Evolutionary conservation across 2,329 filamentous ascomycete species (phyloP), one percentile per base, ranked within the genome.

Genomic region (Colletotrichum siamense): DNA sequence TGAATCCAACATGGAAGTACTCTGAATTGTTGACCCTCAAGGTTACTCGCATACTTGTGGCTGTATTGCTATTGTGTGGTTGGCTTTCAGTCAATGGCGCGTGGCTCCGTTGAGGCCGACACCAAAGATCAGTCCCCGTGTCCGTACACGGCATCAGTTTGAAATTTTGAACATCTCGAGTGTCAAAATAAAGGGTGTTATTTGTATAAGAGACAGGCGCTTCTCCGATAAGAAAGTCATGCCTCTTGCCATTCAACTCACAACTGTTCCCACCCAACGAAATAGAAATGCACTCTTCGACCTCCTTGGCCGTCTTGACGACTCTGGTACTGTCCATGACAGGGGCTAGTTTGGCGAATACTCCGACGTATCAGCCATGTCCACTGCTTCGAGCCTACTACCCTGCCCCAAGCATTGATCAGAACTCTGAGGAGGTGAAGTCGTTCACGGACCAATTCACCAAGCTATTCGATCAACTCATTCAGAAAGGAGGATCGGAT

Each of bases 351-450:
- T 6, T 71, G 4, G 67, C 67, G 15, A 22, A 62, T 9, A 39
- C 28, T 49, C 24, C 72, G 8, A 36, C 32, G 24, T 80, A 78
- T 62, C 76, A 79, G 26, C 74, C 79, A 30, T 81, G 79, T 15
- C 77, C 79, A 4, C 59, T 81, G 0, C 57, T 81, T 4, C 62
- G 73, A 59, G 68, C 73, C 7, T 80, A 80, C 67, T 79, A 79
- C 26, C 78, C 77, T 7, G 26, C 76, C 4, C 79, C 78, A 2
- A 73, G 61, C 10, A 71, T 79, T 13, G 62, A 57, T 22, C 72
- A 55, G n/a, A 44, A 73, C 2, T 79, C 79, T 2, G 64, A 75
- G 16, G 64, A 28, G 8, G 22, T 76, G 32, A 59, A 76, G 32
- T 34, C 65, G 7, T 66, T 80, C n/a, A 39, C 71, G 2, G 72